Conservation (phyloP, 768 basidiomycete species). For the Suillus weaverae region DNA sequence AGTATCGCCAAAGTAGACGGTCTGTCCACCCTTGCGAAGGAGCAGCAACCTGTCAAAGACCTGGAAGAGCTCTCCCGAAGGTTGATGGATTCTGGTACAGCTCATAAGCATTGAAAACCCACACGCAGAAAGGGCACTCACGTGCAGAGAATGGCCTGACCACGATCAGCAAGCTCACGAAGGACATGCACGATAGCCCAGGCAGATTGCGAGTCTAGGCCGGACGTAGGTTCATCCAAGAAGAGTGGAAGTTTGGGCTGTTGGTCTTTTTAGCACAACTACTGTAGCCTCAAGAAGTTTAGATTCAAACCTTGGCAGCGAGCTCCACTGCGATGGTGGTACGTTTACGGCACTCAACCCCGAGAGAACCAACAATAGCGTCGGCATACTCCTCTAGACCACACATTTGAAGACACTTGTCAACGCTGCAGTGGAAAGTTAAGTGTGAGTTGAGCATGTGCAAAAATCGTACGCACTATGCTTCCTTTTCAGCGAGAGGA, state of each 20-base stretch:
- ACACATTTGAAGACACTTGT: conserved; percentile 58
- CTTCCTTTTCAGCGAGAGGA: conserved; percentile 69
- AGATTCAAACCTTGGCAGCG: conserved; percentile 60
- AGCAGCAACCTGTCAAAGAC: conserved; percentile 78
- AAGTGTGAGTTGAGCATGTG: neutral
- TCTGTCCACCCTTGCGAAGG: conserved; percentile 72
- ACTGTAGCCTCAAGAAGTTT: neutral
- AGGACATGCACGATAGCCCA: conserved; percentile 82
- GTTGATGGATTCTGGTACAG: conserved; percentile 29
- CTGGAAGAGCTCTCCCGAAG: conserved; percentile 83
- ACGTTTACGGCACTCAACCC: conserved; percentile 74
- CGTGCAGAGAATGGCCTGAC: conserved; percentile 92
- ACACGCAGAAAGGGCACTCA: conserved; percentile 30
- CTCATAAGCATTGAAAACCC: neutral
- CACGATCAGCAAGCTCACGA: conserved; percentile 70
- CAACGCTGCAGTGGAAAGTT: conserved; percentile 39
- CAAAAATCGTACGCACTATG: conserved; percentile 53
- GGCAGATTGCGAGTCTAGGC: conserved; percentile 83
- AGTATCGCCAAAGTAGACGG: conserved; percentile 69
- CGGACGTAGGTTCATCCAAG: conserved; percentile 90
- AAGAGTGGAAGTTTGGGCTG: conserved; percentile 80
- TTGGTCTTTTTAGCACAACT: neutral
- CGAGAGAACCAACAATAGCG: conserved; percentile 65
- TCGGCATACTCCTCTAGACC: conserved; percentile 66
- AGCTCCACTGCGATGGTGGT: conserved; percentile 87